phyloP scores from a whole-genome alignment of 306 rosid species.

The Acacia acuminata region DNA sequence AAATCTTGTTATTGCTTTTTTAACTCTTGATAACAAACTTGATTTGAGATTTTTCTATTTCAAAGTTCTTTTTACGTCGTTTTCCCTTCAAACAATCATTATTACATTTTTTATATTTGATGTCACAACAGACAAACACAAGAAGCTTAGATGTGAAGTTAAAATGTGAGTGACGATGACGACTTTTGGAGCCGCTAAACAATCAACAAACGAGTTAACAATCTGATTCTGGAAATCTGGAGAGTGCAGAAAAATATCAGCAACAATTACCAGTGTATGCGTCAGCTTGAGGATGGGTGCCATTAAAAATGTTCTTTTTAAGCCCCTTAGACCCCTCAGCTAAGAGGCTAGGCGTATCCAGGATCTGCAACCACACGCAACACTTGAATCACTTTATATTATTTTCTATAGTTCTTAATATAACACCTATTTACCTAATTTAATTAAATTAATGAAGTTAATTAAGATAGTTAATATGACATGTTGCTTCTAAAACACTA shows the following conservation, averaged over 20 bases:
- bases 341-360: slow-evolving; percentile 81
- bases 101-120: background rate
- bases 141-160: background rate
- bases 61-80: no score
- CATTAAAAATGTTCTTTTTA: slow-evolving; percentile 82
- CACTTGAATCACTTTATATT: no score
- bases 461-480: no score
- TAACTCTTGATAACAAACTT: no score
- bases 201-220: slow-evolving; percentile 21
- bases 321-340: slow-evolving; percentile 84
- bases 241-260: slow-evolving; percentile 45
- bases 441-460: no score
- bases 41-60: no score
- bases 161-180: background rate
- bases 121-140: background rate
- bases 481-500: no score
- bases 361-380: slow-evolving; percentile 53
- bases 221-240: slow-evolving; percentile 12
- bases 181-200: slow-evolving; percentile 23
- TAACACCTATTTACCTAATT: no score
- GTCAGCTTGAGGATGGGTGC: slow-evolving; percentile 50
- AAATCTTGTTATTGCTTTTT: no score
- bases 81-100: background rate
- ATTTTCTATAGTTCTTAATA: no score
- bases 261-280: slow-evolving; percentile 75